Evolutionary conservation across 495 filamentous ascomycete species (phyloP), one percentile per base, ranked within the genome.

Genomic region (Hyaloscypha variabilis): DNA sequence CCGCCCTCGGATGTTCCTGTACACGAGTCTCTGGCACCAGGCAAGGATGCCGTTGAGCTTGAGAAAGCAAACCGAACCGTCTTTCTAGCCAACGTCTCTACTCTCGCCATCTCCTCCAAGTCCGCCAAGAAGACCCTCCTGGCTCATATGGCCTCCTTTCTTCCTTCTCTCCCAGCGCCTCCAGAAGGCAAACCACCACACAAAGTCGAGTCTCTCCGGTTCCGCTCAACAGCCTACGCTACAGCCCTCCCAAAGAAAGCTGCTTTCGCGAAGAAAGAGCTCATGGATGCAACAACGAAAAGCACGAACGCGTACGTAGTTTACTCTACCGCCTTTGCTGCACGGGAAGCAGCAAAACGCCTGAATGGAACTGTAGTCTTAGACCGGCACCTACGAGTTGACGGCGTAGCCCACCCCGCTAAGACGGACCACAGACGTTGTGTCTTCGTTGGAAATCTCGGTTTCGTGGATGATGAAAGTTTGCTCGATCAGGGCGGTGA

Each of bases 391-490:
- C 77, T 99, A 65, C 85, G 93, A 8, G 96, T 93, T 21, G 95
- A 99, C 76, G 89, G 84, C 51, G 86, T 98, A 50, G 91, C 95
- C 0, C 94, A 97, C 77, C 96, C 96, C 0, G 82, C 90, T 2
- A 83, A 88, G 28, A 85, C 88, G 26, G 94, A 97, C 71, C 84
- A 96, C 72, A 86, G 89, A 55, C 87, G 93, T 59, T 99, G 96
- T 77, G 90, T 99, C 4, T 99, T 98, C 71, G 91, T 99, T 14
- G 96, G 96, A 11, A 98, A 98, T 73, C 86, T 99, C 11, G 92
- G 93, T 50, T 98, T 98, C 69, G 91, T 97, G 1, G 93, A 96
- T 69, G 90, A 94, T 64, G 92, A 95, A 76, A 88, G 78, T 46
- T 78, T 83, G 51, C 72, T 89, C 17, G 79, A 84, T 51, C 81